These are phyloP conservation scores for Takakia lepidozioides DNA, from an alignment of 225 moss, liverwort and hornwort species.

Conservation along the genomic window DNA sequence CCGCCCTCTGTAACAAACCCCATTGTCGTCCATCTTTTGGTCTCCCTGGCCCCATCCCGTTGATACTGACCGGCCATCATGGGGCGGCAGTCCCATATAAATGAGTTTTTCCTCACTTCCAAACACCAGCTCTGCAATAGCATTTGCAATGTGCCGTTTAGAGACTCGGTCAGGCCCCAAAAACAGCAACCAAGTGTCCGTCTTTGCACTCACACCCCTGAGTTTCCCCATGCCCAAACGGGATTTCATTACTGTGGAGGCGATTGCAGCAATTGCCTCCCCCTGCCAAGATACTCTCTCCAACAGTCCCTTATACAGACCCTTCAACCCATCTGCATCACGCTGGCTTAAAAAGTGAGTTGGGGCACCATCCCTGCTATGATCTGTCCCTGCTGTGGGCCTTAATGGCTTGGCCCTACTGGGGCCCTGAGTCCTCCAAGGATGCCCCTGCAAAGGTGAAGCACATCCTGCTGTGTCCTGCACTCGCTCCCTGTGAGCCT, in stretches of 20 bases:
- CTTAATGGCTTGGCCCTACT: not conserved
- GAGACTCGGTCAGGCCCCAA: constrained; percentile 74
- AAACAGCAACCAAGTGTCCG: constrained; percentile 64
- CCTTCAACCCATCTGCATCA: constrained; percentile 18
- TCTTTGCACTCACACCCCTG: constrained; percentile 13
- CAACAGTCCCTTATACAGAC: constrained; percentile 16
- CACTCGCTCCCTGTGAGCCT: not conserved
- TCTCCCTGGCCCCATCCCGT: too few relatives aligned
- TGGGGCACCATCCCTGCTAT: not conserved
- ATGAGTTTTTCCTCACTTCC: constrained; percentile 45
- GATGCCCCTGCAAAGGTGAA: constrained; percentile 8
- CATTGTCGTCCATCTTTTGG: constrained; percentile 25
- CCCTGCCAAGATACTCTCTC: constrained; percentile 23
- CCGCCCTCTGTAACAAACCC: constrained; percentile 33
- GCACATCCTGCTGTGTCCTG: constrained; percentile 5
- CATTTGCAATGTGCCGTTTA: constrained; percentile 56
- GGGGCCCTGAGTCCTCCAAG: constrained; percentile 3
- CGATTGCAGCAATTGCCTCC: constrained; percentile 10
- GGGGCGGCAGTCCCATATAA: constrained; percentile 31
- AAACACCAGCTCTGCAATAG: constrained; percentile 57
- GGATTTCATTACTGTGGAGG: constrained; percentile 10
- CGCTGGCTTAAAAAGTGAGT: too few relatives aligned
- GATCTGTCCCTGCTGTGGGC: not conserved
- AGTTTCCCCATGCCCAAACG: constrained; percentile 14
- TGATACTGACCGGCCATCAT: too few relatives aligned